Evolutionary conservation across 2,329 filamentous ascomycete genomes (phyloP), one percentile per base, ranked within the genome.

Genomic region (Arachnomyces sp.): DNA sequence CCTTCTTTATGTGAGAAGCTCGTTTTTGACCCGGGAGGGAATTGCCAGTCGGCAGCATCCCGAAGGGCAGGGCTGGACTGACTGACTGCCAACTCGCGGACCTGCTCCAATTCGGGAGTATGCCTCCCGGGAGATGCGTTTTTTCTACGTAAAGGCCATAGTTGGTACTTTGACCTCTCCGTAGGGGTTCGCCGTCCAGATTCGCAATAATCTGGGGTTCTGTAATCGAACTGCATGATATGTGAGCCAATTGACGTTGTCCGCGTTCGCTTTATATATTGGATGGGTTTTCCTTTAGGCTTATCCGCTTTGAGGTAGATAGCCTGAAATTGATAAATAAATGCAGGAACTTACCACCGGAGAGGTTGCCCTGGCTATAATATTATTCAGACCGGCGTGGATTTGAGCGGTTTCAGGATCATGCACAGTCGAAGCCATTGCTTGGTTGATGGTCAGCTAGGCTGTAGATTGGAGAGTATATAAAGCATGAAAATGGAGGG

Each of bases 91-190:
- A 36, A 29, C 29, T 41, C 30, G 12, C 16, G 28, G 31, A 21
- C 38, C 36, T 43, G 37, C 42, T 9, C 15, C 21, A 40, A 38
- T 44, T 48, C 44, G 17, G 48, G 39, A 15, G 44, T 50, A 34
- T 39, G 36, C 15, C 43, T 35, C 14, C 43, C 44, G 31, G 38
- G 38, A 15, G 36, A 34, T 17, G 41, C 40, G 7, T 42, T 28
- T 36, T 46, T 53, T 37, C 48, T 55, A 14, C 52, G 11, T 15
- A 16, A 46, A 7, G 47, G 50, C 52, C 52, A 53, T 28, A 54
- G 43, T 29, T 52, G 49, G 37, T 52, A 50, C 34, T 44, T 51
- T 28, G 43, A 40, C 29, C 44, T 49, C 16, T 52, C 46, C 15
- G 46, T 43, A 15, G 43, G 36, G 38, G 40, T 44, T 32, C 44